A percentile compares a stretch with the other conserved stretches of the same genome.
Conservation (phyloP, 139 green algal species). For the Gonium pectorale region DNA sequence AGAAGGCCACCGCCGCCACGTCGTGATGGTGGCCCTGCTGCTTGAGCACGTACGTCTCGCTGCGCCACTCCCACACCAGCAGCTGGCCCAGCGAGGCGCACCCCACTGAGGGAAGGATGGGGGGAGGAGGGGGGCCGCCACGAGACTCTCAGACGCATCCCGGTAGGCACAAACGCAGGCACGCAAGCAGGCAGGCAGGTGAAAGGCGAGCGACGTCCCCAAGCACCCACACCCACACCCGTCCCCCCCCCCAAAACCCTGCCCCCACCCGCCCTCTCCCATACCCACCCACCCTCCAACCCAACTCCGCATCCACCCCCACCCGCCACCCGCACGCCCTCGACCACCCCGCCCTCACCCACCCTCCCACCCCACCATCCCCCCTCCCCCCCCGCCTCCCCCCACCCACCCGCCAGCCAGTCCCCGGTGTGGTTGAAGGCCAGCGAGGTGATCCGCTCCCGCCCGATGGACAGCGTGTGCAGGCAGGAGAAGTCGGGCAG, state of each 20-base stretch:
- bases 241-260: too few relatives aligned
- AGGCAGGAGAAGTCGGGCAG: constrained; percentile 85
- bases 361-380: not conserved
- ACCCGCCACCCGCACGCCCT: too few relatives aligned
- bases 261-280: too few relatives aligned
- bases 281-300: too few relatives aligned
- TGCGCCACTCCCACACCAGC: constrained; percentile 98
- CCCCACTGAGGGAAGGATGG: constrained; percentile 64
- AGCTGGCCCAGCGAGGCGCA: constrained; percentile 93
- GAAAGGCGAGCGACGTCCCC: too few relatives aligned
- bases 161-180: too few relatives aligned
- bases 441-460: constrained; percentile 75
- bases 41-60: constrained; percentile 94
- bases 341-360: too few relatives aligned
- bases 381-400: not conserved
- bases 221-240: too few relatives aligned
- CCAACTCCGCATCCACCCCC: too few relatives aligned
- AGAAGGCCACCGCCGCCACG: constrained; percentile 81
- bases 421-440: constrained; percentile 89
- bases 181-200: constrained; percentile 21
- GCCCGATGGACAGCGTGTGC: constrained; percentile 73
- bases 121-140: not conserved
- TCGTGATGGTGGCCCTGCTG: constrained; percentile 92
- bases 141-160: too few relatives aligned
- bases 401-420: constrained; percentile 76